Evolutionary conservation across 768 basidiomycete species (phyloP), one percentile per base, ranked within the genome.

Genomic region (Nidularia sp.): DNA sequence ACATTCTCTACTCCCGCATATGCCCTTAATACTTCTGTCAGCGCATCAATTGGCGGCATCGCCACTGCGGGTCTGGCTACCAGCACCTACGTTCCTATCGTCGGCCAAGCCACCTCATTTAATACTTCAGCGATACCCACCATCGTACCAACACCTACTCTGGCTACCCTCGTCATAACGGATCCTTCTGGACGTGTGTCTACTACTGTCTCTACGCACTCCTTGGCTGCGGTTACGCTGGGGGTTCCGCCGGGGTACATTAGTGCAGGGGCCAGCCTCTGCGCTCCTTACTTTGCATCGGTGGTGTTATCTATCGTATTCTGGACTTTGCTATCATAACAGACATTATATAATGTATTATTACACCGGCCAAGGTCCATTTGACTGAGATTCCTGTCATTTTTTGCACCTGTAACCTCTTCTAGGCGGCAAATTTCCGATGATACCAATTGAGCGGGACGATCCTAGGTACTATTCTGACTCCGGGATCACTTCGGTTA

Each of bases 1-100:
- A 73, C 79, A 0, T 77, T 78, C 56, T 74, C 81, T 6, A 83
- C 81, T 1, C 86, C 87, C 4, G 54, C 80, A 0, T 92, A 90
- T 63, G 64, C 73, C 5, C 83, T 90, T 61, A 90, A 90, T 58
- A 76, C 86, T 0, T 86, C 90, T 3, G 67, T 88, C 46, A 57
- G 77, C 6, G 81, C 79, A 3, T 53, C 73, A 12, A 61, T 77
- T 2, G 84, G 85, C 5, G 79, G 79, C 47, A 74, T 86, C 18
- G 81, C 83, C 3, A 55, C 69, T 2, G 75, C 82, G 13, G 87
- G 81, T 34, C 80, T 90, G 18, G 89, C 82, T 13, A 85, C 83
- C 0, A 84, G 81, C 64, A 89, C 88, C 2, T 92, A 92, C 61
- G 71, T 66, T 34, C 75, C 89, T 0, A 70, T 88, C 29, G 66